Percentiles rank a stretch among this genome's conserved stretches.
Evolutionary conservation across 768 basidiomycete species (phyloP).

Genomic region (Suillus plorans): DNA sequence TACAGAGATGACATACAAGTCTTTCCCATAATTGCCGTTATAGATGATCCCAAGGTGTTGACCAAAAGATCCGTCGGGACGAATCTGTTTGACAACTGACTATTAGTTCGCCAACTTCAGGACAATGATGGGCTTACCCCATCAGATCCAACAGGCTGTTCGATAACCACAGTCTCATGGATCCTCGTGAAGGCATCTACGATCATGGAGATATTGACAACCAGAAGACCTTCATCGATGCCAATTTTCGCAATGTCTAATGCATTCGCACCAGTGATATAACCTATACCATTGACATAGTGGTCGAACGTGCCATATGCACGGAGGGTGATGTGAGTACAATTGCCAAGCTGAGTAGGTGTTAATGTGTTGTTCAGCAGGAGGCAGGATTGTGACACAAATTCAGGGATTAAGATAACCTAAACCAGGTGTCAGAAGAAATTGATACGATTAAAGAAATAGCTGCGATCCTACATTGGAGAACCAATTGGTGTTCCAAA

Average conservation of each 20-base stretch:
- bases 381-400: slow-evolving; percentile 56
- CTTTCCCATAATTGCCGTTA: slow-evolving; percentile 69
- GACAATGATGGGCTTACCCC: slow-evolving; percentile 42
- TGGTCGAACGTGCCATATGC: slow-evolving; percentile 49
- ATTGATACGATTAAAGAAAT: neutral
- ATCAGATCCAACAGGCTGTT: slow-evolving; percentile 50
- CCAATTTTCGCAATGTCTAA: slow-evolving; percentile 66
- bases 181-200: slow-evolving; percentile 48
- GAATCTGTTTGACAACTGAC: slow-evolving; percentile 3
- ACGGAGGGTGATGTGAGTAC: slow-evolving; percentile 49
- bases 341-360: slow-evolving; percentile 41
- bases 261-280: slow-evolving; percentile 62
- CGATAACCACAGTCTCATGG: slow-evolving; percentile 52
- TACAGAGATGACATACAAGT: slow-evolving; percentile 33
- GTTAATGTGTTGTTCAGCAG: slow-evolving; percentile 51
- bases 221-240: slow-evolving; percentile 46
- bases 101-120: neutral
- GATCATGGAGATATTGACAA: slow-evolving; percentile 42
- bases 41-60: slow-evolving; percentile 69
- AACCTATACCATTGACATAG: slow-evolving; percentile 44
- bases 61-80: slow-evolving; percentile 27
- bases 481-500: slow-evolving; percentile 69
- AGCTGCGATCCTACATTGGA: slow-evolving; percentile 42
- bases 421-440: slow-evolving; percentile 21
- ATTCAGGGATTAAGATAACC: slow-evolving; percentile 60